A percentile compares a stretch with the other conserved stretches of the same genome.
Evolutionary conservation across 2,329 filamentous ascomycete species (phyloP).

Genomic region (Incumbomyces lentus): DNA sequence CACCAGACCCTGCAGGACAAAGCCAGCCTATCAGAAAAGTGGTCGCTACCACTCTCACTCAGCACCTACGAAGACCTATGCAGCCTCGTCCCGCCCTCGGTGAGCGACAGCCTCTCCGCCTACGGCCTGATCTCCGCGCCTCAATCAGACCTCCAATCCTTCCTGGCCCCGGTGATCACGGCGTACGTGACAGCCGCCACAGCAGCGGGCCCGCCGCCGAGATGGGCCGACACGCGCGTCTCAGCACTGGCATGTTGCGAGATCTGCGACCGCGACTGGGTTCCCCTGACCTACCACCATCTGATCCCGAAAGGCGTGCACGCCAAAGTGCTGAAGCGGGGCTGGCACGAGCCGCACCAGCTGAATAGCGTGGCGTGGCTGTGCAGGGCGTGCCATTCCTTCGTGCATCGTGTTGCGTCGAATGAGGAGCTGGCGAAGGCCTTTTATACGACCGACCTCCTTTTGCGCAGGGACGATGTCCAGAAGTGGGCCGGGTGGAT

Average conservation of each 20-base stretch:
- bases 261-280: conserved; percentile 63
- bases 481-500: conserved; percentile 63
- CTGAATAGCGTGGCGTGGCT: conserved; percentile 77
- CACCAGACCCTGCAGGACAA: conserved; percentile 47
- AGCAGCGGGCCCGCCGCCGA: conserved; percentile 46
- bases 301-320: conserved; percentile 72
- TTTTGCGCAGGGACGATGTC: conserved; percentile 63
- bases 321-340: conserved; percentile 62
- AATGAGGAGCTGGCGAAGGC: conserved; percentile 69
- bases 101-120: conserved; percentile 56
- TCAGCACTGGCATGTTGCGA: conserved; percentile 61
- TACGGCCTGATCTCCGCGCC: conserved; percentile 51
- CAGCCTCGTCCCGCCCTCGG: conserved; percentile 46
- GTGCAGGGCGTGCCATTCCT: conserved; percentile 72
- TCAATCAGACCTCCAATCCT: conserved; percentile 36
- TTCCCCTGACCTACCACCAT: conserved; percentile 73
- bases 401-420: conserved; percentile 63
- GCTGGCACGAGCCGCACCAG: conserved; percentile 67
- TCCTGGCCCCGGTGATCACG: conserved; percentile 54
- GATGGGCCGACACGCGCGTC: conserved; percentile 48
- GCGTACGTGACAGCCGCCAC: conserved; percentile 51
- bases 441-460: conserved; percentile 61
- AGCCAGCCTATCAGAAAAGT: conserved; percentile 42
- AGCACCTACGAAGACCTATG: conserved; percentile 43
- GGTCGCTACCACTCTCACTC: conserved; percentile 47